Evolutionary conservation across 1,139 yeast species (phyloP).

Genomic region (Candida neerlandica): DNA sequence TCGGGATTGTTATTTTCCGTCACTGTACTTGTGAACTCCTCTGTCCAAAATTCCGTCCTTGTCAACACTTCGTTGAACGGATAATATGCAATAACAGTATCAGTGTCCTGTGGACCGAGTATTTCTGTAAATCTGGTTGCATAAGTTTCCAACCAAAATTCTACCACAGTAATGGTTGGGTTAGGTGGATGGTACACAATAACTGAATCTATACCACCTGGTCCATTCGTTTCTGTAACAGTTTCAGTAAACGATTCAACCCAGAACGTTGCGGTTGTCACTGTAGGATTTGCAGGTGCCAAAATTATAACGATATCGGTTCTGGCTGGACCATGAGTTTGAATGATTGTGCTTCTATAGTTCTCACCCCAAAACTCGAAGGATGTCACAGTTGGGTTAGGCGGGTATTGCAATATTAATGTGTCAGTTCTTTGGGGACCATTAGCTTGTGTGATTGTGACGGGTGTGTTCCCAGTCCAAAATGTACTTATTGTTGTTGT

Average conservation of each 20-base stretch:
- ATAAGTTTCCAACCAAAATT: constrained; percentile 12
- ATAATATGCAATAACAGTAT: constrained; percentile 21
- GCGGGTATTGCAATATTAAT: constrained; percentile 23
- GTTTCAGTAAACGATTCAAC: constrained; percentile 11
- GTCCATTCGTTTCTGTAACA: constrained; percentile 9
- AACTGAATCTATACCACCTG: constrained; percentile 20
- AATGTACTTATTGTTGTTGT: constrained; percentile 16
- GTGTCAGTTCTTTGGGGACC: constrained; percentile 18
- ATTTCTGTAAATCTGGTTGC: constrained; percentile 13
- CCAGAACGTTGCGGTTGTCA: constrained; percentile 4
- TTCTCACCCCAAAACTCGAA: constrained; percentile 14
- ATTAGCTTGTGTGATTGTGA: constrained; percentile 12
- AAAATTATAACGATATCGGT: constrained; percentile 19
- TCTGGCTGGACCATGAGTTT: constrained; percentile 10
- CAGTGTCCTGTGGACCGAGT: constrained; percentile 16
- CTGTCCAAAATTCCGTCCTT: too few relatives aligned
- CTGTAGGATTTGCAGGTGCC: constrained; percentile 11
- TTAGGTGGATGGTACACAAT: constrained; percentile 21
- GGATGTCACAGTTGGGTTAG: constrained; percentile 15
- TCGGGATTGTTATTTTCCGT: constrained; percentile 13
- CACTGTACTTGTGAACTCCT: constrained; percentile 7
- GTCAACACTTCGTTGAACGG: constrained; percentile 19
- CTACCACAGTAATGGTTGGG: constrained; percentile 15
- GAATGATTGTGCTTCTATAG: constrained; percentile 13
- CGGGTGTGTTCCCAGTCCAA: neutral